These are phyloP conservation scores for baker's yeast (Saccharomyces cerevisiae) DNA, from an alignment of 805 yeast genomes.

Conservation along the genomic window DNA sequence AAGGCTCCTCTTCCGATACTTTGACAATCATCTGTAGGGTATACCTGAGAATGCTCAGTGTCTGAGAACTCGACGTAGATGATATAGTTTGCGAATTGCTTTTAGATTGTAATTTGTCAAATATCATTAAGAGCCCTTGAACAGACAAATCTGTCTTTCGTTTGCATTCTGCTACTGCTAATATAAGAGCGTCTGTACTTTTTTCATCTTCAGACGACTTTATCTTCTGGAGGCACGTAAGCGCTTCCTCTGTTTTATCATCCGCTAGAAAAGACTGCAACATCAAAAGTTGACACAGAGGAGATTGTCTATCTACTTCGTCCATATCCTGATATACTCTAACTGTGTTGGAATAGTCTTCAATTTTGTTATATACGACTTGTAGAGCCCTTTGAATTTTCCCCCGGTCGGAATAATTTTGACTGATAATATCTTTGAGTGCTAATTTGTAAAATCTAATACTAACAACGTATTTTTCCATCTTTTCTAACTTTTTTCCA, in stretches of 20 bases:
- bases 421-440: constrained; percentile 18
- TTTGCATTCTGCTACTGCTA: constrained; percentile 30
- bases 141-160: constrained; percentile 20
- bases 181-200: constrained; percentile 26
- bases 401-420: constrained; percentile 27
- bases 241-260: constrained; percentile 10
- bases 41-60: constrained; percentile 20
- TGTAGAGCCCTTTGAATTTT: constrained; percentile 34
- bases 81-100: constrained; percentile 1
- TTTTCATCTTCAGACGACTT: constrained; percentile 30
- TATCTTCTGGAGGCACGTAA: constrained; percentile 29
- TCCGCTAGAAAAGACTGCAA: constrained; percentile 18
- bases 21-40: constrained; percentile 29
- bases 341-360: constrained; percentile 16
- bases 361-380: constrained; percentile 21
- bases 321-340: constrained; percentile 20
- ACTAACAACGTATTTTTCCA: constrained; percentile 13
- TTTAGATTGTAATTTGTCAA: constrained; percentile 18
- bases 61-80: constrained; percentile 18
- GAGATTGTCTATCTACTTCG: constrained; percentile 13
- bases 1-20: constrained; percentile 11
- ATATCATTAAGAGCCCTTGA: constrained; percentile 21
- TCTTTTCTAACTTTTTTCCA: constrained; percentile 29
- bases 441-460: constrained; percentile 24
- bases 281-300: constrained; percentile 30